Evolutionary conservation across 164 flowering plant species (phyloP), one percentile per base, ranked within the genome.

Genomic region (Buxus sempervirens): DNA sequence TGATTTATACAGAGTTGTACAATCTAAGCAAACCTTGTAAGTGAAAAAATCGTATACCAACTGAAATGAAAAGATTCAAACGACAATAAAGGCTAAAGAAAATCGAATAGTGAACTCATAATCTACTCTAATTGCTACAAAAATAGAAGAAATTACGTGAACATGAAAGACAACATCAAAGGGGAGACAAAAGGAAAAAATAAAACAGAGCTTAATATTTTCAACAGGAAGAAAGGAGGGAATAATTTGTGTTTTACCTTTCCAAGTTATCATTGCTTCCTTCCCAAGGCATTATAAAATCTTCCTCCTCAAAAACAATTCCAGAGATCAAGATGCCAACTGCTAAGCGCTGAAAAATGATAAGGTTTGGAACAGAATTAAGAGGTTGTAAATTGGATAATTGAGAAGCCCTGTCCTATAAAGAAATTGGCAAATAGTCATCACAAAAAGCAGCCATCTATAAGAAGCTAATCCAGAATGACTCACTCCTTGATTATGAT

Each of bases 401-500:
- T 58, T 23, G 49, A 51, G 21, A 24, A 4, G 64, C 0, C 62
- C 51, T 74, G 38, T 21, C 42, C 27, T 41, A 13, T 7, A 51
- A 49, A 26, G 9, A 60, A 58, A 25, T 45, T 25, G 38, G 27
- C 14, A 42, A 22, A 51, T 55, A 41, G 7, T 13, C 9, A 54
- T 24, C 20, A 59, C 2, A 63, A 41, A 12, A 26, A 25, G 45
- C 41, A 55, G 45, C 18, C 7, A 7, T 7, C 38, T 24, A 21
- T 56, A 26, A 64, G 56, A 68, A 55, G 45, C 18, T 19, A 49
- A 25, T 32, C 7, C 38, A 32, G 7, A 42, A 55, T 12, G 72
- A 87, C 97, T 83, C 75, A 96, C 99, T 22, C 98, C 99, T 79
- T 91, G 88, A 70, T 85, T 86, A 70, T 96, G 97, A 69, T 87